Evolutionary conservation across 176 grass and related monocot species (phyloP).

Genomic region (Panicum miliaceum): DNA sequence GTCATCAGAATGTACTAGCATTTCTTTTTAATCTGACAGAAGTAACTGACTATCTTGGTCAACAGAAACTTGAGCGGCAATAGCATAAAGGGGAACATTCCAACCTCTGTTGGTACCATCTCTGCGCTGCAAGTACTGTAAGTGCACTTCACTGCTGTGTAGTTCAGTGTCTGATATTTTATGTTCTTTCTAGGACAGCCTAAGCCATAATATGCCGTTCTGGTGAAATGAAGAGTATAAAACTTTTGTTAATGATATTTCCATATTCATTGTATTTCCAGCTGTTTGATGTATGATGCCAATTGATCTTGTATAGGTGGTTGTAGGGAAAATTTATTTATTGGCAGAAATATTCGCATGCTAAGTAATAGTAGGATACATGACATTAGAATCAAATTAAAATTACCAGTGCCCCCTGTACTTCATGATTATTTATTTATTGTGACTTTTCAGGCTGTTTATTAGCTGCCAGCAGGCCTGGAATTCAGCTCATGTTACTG

Average conservation of each 20-base stretch:
- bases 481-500: background rate
- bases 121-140: slow-evolving; percentile 76
- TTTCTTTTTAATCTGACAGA: slow-evolving; percentile 29
- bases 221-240: slow-evolving; percentile 7
- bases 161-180: slow-evolving; percentile 3
- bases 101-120: slow-evolving; percentile 75
- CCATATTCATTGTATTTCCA: background rate
- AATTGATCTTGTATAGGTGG: background rate
- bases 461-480: background rate
- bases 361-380: slow-evolving; percentile 5
- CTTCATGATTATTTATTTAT: slow-evolving; percentile 21
- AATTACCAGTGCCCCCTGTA: background rate
- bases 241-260: background rate
- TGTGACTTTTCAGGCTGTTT: slow-evolving; percentile 7
- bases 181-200: slow-evolving; percentile 1
- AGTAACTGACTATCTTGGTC: slow-evolving; percentile 12
- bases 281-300: background rate
- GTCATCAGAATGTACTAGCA: background rate
- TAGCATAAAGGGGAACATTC: slow-evolving; percentile 78
- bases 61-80: slow-evolving; percentile 96
- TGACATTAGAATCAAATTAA: slow-evolving; percentile 8
- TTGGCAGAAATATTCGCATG: background rate
- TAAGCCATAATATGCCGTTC: background rate
- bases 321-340: background rate
- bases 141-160: slow-evolving; percentile 42